A percentile compares a stretch with the other conserved stretches of the same genome.
Evolutionary conservation across 192 early-diverging fungal species (phyloP).

Genomic region (Coemansia umbellata): DNA sequence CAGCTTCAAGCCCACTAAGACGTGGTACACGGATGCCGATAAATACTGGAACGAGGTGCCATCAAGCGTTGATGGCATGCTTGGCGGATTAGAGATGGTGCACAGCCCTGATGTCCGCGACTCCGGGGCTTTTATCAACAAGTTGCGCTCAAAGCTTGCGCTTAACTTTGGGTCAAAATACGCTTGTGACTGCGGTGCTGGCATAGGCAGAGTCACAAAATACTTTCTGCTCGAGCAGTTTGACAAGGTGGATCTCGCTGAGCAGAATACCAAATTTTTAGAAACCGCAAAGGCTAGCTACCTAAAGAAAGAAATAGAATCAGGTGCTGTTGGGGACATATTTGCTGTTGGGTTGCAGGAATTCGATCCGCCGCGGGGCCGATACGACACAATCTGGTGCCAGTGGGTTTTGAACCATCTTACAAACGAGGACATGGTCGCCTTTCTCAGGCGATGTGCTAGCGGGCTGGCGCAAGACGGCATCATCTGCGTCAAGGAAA

Average conservation of each 20-base stretch:
- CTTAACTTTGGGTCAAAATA: slow-evolving; percentile 8
- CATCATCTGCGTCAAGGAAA: slow-evolving; percentile 91
- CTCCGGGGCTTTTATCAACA: slow-evolving; percentile 62
- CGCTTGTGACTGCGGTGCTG: slow-evolving; percentile 87
- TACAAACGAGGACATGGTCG: slow-evolving; percentile 82
- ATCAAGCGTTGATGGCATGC: slow-evolving; percentile 66
- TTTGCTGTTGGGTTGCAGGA: slow-evolving; percentile 77
- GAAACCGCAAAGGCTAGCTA: slow-evolving; percentile 63
- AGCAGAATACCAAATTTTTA: slow-evolving; percentile 77
- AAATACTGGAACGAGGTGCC: slow-evolving; percentile 47
- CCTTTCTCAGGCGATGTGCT: slow-evolving; percentile 77
- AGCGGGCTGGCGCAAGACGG: slow-evolving; percentile 62
- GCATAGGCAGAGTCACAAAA: slow-evolving; percentile 92
- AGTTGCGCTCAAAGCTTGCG: slow-evolving; percentile 2
- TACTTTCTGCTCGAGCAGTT: slow-evolving; percentile 76
- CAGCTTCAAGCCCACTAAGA: slow-evolving; percentile 25
- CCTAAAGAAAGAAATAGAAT: slow-evolving; percentile 54
- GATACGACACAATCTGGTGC: slow-evolving; percentile 96
- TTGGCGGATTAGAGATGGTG: slow-evolving; percentile 80
- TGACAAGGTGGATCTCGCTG: slow-evolving; percentile 85
- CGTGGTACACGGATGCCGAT: slow-evolving; percentile 70
- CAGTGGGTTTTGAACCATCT: slow-evolving; percentile 97
- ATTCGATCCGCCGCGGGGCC: slow-evolving; percentile 60
- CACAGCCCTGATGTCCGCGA: slow-evolving; percentile 68
- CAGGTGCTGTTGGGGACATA: slow-evolving; percentile 62